phyloP scores from a whole-genome alignment of 1,284 basidiomycete genomes.

The Heterobasidion parviporum region DNA sequence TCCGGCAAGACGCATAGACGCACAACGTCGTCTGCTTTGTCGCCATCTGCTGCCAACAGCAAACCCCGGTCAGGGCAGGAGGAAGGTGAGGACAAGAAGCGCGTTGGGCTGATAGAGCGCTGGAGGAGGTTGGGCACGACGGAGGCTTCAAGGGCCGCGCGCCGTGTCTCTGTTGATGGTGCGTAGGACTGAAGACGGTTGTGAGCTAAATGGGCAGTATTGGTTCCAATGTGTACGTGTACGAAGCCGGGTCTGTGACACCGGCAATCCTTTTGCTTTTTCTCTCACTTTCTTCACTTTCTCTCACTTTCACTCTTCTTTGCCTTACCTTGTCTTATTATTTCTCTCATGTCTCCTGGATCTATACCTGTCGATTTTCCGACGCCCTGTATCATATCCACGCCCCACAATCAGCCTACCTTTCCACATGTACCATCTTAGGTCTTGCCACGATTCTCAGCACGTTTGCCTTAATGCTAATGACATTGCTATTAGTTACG shows the following conservation, averaged over 20 bases:
- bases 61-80: slow-evolving; percentile 9
- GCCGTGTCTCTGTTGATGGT: slow-evolving; percentile 11
- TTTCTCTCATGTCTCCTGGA: not conserved
- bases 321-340: not conserved
- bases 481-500: no score
- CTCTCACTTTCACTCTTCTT: not conserved
- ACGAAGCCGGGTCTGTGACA: no score
- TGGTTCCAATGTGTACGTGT: not conserved
- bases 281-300: not conserved
- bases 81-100: slow-evolving; percentile 21
- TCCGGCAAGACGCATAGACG: slow-evolving; percentile 5
- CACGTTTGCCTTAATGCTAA: no score
- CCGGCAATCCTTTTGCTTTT: not conserved
- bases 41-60: not conserved
- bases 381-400: no score
- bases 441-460: no score
- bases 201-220: not conserved
- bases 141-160: slow-evolving; percentile 8
- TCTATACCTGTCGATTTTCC: not conserved
- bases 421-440: no score
- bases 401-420: no score
- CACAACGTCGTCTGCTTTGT: slow-evolving; percentile 1
- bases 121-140: slow-evolving; percentile 7
- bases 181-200: not conserved
- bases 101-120: slow-evolving; percentile 9